phyloP scores from a whole-genome alignment of 441 rosid species.

The Adansonia grandidieri region DNA sequence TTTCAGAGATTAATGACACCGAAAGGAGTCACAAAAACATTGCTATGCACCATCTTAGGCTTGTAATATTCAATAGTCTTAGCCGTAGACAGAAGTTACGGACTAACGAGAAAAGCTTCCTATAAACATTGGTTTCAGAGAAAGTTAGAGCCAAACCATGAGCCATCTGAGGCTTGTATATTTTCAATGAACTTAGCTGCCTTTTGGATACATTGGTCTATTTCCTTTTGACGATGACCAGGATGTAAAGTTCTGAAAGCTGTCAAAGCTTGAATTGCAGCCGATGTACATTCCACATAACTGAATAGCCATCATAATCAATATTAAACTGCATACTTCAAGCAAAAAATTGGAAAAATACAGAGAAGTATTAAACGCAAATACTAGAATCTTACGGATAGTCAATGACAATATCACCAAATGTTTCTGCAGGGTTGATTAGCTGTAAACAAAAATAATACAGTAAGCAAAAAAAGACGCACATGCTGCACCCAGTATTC shows the following conservation, averaged over 20 bases:
- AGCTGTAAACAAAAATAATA: conserved; percentile 52
- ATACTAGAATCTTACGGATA: conserved; percentile 73
- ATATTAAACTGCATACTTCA: conserved; percentile 22
- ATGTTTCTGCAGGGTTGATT: conserved; percentile 98
- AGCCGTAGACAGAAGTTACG: neutral
- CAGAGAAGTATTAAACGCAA: conserved; percentile 22
- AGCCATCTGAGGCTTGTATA: conserved; percentile 66
- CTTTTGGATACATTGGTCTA: conserved; percentile 58
- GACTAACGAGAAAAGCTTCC: neutral
- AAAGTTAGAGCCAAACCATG: conserved; percentile 56
- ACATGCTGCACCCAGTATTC: neutral
- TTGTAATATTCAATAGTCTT: neutral
- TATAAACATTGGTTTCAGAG: conserved; percentile 1
- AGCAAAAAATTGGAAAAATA: conserved; percentile 12
- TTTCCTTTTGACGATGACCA: conserved; percentile 59
- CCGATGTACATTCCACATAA: conserved; percentile 78
- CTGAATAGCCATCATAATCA: conserved; percentile 40
- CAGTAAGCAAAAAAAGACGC: neutral
- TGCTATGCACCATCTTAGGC: neutral
- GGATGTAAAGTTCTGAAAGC: conserved; percentile 59
- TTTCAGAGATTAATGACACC: neutral
- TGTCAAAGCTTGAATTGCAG: conserved; percentile 69
- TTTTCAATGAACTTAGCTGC: conserved; percentile 56
- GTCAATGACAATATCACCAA: conserved; percentile 96
- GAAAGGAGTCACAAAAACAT: neutral